A percentile compares a stretch with the other conserved stretches of the same genome.
These are phyloP conservation scores for Plantago coronopus DNA, from an alignment of 305 asterid genomes.

Conservation along the genomic window DNA sequence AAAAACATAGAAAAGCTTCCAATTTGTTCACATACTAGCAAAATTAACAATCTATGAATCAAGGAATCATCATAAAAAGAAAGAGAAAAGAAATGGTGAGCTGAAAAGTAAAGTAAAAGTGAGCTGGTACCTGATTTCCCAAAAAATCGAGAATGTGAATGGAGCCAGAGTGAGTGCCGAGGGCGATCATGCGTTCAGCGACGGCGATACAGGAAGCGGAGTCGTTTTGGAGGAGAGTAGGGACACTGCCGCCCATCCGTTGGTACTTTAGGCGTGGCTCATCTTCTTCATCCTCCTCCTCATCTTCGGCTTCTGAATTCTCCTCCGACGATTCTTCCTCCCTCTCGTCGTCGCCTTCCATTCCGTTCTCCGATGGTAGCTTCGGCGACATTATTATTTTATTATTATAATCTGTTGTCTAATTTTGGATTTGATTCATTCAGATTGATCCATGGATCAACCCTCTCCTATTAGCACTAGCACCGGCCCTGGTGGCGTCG, in stretches of 20 bases:
- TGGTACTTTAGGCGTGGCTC: conserved; percentile 96
- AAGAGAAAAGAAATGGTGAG: too few relatives aligned
- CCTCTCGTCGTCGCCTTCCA: conserved; percentile 90
- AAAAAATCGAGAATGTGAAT: conserved; percentile 94
- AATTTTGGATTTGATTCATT: background rate
- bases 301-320: conserved; percentile 44
- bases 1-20: background rate
- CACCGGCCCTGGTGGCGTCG: too few relatives aligned
- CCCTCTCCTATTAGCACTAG: too few relatives aligned
- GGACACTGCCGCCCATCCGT: conserved; percentile 95
- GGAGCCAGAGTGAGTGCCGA: conserved; percentile 77
- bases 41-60: conserved; percentile 11
- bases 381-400: conserved; percentile 58
- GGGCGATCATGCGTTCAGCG: conserved; percentile 95
- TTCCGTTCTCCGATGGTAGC: conserved; percentile 67
- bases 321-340: conserved; percentile 71
- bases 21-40: background rate
- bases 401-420: background rate
- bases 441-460: background rate
- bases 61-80: too few relatives aligned
- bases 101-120: too few relatives aligned
- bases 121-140: conserved; percentile 63
- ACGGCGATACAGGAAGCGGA: conserved; percentile 87
- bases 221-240: conserved; percentile 67
- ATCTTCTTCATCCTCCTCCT: conserved; percentile 64